Evolutionary conservation across 2,329 filamentous ascomycete genomes (phyloP).

Genomic region (Tolypocladium tundrense): DNA sequence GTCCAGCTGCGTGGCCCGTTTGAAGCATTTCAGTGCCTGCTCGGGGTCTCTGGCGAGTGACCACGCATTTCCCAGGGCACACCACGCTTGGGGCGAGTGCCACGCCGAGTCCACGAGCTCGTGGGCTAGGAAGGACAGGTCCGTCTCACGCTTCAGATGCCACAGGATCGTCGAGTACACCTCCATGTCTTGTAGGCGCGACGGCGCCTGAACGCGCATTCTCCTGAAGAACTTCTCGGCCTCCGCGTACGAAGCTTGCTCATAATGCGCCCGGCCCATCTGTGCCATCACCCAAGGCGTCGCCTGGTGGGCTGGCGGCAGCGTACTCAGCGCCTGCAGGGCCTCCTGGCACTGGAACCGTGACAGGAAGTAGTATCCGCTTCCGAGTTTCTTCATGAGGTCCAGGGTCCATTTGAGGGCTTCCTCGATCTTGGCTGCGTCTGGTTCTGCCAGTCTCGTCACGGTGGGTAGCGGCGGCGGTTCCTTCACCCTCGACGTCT

Average conservation of each 20-base stretch:
- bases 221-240: conserved; percentile 79
- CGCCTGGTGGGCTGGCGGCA: conserved; percentile 69
- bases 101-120: conserved; percentile 80
- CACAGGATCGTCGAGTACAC: conserved; percentile 98
- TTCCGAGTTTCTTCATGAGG: conserved; percentile 70
- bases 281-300: conserved; percentile 91
- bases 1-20: conserved; percentile 82
- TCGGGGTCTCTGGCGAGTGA: conserved; percentile 89
- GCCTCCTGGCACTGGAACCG: conserved; percentile 74
- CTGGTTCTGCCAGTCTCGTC: conserved; percentile 33
- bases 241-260: conserved; percentile 76
- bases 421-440: conserved; percentile 60
- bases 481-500: conserved; percentile 39
- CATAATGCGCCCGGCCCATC: conserved; percentile 83
- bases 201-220: conserved; percentile 69
- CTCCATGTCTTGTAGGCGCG: conserved; percentile 88
- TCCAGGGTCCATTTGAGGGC: conserved; percentile 69
- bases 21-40: conserved; percentile 89
- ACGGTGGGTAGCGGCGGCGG: conserved; percentile 23
- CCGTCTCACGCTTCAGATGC: conserved; percentile 87
- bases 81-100: conserved; percentile 91
- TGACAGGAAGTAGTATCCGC: conserved; percentile 67
- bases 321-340: conserved; percentile 58
- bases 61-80: conserved; percentile 87
- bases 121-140: conserved; percentile 85